Evolutionary conservation across 352 stramenopile species (phyloP), one percentile per base, ranked within the genome.

Genomic region (Phytophthora quininea): DNA sequence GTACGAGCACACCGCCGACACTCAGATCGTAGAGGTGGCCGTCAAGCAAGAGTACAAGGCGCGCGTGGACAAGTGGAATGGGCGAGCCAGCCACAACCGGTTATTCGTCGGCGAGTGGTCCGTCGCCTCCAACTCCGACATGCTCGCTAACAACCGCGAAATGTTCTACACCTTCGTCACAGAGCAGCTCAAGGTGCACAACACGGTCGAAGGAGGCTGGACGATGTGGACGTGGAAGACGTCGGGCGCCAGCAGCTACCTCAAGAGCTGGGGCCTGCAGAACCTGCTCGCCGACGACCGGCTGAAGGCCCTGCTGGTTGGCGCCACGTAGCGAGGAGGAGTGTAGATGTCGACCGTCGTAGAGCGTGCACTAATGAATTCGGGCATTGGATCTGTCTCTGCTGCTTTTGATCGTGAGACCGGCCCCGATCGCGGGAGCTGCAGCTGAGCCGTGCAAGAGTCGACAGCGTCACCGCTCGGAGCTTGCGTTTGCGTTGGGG

Each of bases 41-140:
- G 75, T 92, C 14, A 80, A 71, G 10, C 57, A 79, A n/a, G 83
- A 69, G n/a, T 86, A 70, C 67, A 69, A 53, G 70, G 64, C 19
- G 59, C 74, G 45, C 35, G 78, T 55, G 58, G 66, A 45, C 48
- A 64, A 52, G 86, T 86, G 60, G 82, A 84, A 88, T 31, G 30
- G 52, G 9, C 40, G 66, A 48, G 55, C 62, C 46, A 68, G 61
- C 31, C 70, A 77, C 64, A 80, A 84, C 30, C 70, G 54, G 33
- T 68, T 90, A 55, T 88, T 86, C 60, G 77, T 90, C 37, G 82
- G 82, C 53, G 82, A 90, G 62, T 90, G 78, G 62, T 81, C 71
- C 53, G 88, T 90, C 33, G 77, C 79, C 27, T 89, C 79, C 3
- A 75, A 81, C 51, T 69, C 40, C 90, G 74, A 74, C 51, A 84